Conservation (phyloP, 1,139 yeast species). For the Suzukiozyma palmioleophila region DNA sequence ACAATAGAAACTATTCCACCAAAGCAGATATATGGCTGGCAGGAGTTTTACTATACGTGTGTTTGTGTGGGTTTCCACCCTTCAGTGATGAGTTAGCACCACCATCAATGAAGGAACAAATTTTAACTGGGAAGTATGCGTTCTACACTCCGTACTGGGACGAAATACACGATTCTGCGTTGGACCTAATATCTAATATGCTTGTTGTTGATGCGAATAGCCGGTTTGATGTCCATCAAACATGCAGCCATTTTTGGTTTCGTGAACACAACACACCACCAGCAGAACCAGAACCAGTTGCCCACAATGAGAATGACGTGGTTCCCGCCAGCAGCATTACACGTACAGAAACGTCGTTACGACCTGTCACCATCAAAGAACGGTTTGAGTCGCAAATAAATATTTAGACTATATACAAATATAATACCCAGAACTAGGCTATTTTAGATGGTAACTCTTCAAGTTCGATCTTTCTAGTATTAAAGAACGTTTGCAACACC, state of each 20-base stretch:
- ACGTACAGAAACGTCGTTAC: conserved; percentile 8
- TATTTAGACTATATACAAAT: conserved; percentile 11
- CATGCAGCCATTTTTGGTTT: conserved; percentile 60
- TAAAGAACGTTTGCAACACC: conserved; percentile 27
- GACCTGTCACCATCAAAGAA: conserved; percentile 33
- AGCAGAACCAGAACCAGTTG: no score
- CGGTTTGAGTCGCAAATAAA: conserved; percentile 27
- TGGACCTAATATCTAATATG: conserved; percentile 61
- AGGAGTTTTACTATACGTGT: conserved; percentile 71
- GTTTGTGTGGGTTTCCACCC: conserved; percentile 82
- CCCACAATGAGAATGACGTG: neutral
- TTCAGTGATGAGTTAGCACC: conserved; percentile 80
- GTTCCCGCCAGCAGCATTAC: neutral
- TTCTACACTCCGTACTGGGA: conserved; percentile 83
- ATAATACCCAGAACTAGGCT: neutral
- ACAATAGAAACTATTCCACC: conserved; percentile 57
- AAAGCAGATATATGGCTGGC: conserved; percentile 80
- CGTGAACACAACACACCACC: conserved; percentile 8
- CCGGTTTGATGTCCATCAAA: conserved; percentile 48
- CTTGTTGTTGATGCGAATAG: conserved; percentile 54
- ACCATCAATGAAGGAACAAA: conserved; percentile 73
- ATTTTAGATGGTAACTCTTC: conserved; percentile 5
- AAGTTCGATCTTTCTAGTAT: conserved; percentile 24
- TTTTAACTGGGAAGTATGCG: conserved; percentile 60
- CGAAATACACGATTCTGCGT: conserved; percentile 55